Evolutionary conservation across 345 rosid genomes (phyloP).

Genomic region (Murraya koenigii): DNA sequence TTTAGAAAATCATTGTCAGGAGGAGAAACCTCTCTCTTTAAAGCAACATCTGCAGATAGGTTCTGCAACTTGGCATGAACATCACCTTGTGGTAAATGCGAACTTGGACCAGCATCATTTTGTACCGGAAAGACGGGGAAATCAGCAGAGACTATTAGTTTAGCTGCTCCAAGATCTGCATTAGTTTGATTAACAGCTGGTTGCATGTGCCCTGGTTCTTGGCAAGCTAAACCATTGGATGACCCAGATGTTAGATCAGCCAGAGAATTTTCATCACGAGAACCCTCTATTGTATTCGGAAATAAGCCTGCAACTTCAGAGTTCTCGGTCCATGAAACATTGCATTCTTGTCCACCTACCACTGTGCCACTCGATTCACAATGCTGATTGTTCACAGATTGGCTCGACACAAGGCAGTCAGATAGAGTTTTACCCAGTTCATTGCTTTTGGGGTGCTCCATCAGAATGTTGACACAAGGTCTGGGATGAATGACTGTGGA

Average conservation of each 20-base stretch:
- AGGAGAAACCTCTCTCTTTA: conserved; percentile 17
- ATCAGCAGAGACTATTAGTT: conserved; percentile 9
- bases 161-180: conserved; percentile 12
- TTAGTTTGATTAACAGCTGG: conserved; percentile 27
- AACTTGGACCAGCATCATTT: conserved; percentile 14
- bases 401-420: conserved; percentile 17
- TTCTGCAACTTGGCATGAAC: conserved; percentile 6
- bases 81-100: conserved; percentile 16
- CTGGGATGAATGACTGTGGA: conserved; percentile 18
- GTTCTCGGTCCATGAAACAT: conserved; percentile 15
- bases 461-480: conserved; percentile 21
- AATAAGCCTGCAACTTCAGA: conserved; percentile 26
- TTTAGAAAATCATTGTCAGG: conserved; percentile 23
- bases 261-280: conserved; percentile 20
- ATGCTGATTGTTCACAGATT: conserved; percentile 12
- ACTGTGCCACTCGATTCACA: conserved; percentile 19
- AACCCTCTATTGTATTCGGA: conserved; percentile 10
- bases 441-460: conserved; percentile 18
- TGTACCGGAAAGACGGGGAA: not conserved
- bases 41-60: conserved; percentile 14
- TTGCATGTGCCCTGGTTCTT: conserved; percentile 21
- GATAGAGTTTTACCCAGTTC: conserved; percentile 19
- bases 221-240: conserved; percentile 16
- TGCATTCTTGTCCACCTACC: conserved; percentile 22
- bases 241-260: conserved; percentile 29